Conservation (phyloP, 257 asterid species). For the Primulina eburnea region DNA sequence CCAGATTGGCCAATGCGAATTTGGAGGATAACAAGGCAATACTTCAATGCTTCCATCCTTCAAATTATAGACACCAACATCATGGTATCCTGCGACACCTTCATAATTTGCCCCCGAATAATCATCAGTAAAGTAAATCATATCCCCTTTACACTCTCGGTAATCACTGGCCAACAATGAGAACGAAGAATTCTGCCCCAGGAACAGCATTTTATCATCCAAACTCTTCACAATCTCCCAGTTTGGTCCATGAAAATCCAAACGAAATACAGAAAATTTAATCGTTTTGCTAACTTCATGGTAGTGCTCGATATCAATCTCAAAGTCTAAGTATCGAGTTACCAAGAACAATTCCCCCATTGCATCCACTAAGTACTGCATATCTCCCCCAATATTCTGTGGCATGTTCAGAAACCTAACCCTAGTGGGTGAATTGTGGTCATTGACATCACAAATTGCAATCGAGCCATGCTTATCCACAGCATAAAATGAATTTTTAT, state of each 20-base stretch:
- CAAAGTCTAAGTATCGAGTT: conserved; percentile 53
- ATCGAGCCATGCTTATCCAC: conserved; percentile 52
- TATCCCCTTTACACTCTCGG: conserved; percentile 57
- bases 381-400: conserved; percentile 48
- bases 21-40: conserved; percentile 52
- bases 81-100: conserved; percentile 53
- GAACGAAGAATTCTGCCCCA: conserved; percentile 70
- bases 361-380: conserved; percentile 67
- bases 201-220: conserved; percentile 53
- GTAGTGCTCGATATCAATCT: conserved; percentile 36
- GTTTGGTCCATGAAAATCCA: conserved; percentile 36
- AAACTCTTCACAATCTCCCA: conserved; percentile 57
- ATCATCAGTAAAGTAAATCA: conserved; percentile 70
- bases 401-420: conserved; percentile 37
- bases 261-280: conserved; percentile 47
- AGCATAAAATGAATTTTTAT: conserved; percentile 43
- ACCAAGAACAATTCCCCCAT: conserved; percentile 63
- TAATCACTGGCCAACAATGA: conserved; percentile 56
- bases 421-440: conserved; percentile 25
- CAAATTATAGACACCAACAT: conserved; percentile 63
- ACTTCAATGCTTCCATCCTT: conserved; percentile 44
- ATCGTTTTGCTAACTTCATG: conserved; percentile 54
- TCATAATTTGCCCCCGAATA: conserved; percentile 54
- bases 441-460: conserved; percentile 50
- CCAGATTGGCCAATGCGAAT: conserved; percentile 70